Percentiles rank a stretch among this genome's conserved stretches.
Evolutionary conservation across 2,329 filamentous ascomycete species (phyloP).

Genomic region (Microcyclosporella mali): DNA sequence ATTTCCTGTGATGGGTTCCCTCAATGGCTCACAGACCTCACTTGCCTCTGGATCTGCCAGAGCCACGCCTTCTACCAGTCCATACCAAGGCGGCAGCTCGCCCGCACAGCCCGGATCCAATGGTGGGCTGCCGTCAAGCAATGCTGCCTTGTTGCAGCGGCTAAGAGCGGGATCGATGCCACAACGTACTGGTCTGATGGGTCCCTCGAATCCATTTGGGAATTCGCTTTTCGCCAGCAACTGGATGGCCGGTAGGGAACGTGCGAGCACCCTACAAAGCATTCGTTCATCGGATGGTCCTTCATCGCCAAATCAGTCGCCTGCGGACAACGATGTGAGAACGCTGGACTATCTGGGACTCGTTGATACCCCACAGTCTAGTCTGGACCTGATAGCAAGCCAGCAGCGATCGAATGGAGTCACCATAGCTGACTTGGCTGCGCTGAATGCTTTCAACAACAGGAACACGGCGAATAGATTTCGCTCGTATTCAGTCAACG

Average conservation of each 20-base stretch:
- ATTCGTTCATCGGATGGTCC: constrained; percentile 82
- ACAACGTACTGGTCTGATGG: constrained; percentile 67
- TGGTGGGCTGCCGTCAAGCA: constrained; percentile 50
- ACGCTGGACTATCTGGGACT: constrained; percentile 94
- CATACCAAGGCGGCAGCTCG: constrained; percentile 63
- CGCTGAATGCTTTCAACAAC: constrained; percentile 68
- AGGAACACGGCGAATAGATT: constrained; percentile 74
- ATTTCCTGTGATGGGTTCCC: constrained; percentile 70
- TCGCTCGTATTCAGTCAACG: constrained; percentile 96
- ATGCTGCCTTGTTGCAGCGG: constrained; percentile 72
- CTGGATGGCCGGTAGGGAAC: constrained; percentile 75
- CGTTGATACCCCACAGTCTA: constrained; percentile 82
- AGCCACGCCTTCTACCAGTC: constrained; percentile 78
- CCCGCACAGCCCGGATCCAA: constrained; percentile 32
- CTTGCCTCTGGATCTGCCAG: constrained; percentile 72
- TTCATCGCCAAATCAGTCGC: constrained; percentile 78
- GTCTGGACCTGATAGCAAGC: constrained; percentile 45
- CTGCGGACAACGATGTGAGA: constrained; percentile 79
- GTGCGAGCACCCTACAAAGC: constrained; percentile 83
- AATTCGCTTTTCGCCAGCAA: constrained; percentile 81
- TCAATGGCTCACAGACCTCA: constrained; percentile 47
- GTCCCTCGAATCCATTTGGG: constrained; percentile 64
- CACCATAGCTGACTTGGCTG: constrained; percentile 68
- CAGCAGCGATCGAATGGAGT: constrained; percentile 44
- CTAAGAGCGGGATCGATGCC: constrained; percentile 91